Evolutionary conservation across 768 basidiomycete species (phyloP).

Genomic region (Boletus patriciae): DNA sequence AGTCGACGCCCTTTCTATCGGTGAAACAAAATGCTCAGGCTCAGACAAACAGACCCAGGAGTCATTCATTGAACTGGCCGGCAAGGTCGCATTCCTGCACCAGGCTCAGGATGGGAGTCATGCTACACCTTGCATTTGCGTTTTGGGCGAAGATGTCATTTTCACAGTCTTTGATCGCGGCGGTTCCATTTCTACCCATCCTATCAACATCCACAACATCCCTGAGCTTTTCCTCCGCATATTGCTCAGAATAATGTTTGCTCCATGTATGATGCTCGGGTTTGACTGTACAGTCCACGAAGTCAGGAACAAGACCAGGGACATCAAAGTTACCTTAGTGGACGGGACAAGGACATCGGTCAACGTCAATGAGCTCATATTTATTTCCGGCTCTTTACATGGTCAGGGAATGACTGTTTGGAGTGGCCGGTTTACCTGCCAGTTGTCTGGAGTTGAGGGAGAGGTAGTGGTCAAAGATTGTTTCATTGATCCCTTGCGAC

Average conservation of each 20-base stretch:
- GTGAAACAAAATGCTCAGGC: too few relatives aligned
- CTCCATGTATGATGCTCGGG: neutral
- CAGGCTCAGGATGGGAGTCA: slow-evolving; percentile 4
- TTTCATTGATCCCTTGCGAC: too few relatives aligned
- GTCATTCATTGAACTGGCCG: slow-evolving; percentile 1
- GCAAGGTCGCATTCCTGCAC: neutral
- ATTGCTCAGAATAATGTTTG: neutral
- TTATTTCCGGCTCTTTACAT: slow-evolving; percentile 1
- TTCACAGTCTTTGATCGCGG: slow-evolving; percentile 3
- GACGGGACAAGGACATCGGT: neutral
- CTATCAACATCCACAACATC: slow-evolving; percentile 1
- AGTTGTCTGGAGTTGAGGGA: too few relatives aligned
- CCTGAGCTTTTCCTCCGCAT: slow-evolving; percentile 2
- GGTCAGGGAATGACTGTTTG: slow-evolving; percentile 2
- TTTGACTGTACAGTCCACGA: neutral
- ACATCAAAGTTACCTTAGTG: too few relatives aligned
- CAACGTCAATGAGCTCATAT: neutral
- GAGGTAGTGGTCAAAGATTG: too few relatives aligned
- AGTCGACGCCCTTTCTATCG: too few relatives aligned
- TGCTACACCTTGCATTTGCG: neutral
- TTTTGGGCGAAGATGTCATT: neutral
- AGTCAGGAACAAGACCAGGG: neutral
- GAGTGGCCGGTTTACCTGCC: too few relatives aligned
- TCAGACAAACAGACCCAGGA: too few relatives aligned
- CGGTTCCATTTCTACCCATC: neutral